These are phyloP conservation scores for Alternaria longipes DNA, from an alignment of 2,329 filamentous ascomycete genomes.

Conservation along the genomic window DNA sequence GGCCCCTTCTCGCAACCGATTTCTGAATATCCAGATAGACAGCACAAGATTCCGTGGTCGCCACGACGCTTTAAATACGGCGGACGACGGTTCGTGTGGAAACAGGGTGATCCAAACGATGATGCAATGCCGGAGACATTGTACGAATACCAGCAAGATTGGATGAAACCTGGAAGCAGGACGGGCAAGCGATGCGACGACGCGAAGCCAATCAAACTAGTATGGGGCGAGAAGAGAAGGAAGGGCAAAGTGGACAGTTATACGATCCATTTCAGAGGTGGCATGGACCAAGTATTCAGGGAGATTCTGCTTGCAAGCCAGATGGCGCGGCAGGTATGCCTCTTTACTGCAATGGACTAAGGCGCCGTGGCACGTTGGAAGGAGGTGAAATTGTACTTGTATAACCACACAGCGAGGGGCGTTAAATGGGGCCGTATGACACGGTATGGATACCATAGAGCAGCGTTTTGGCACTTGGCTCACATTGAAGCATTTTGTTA, in stretches of 20 bases:
- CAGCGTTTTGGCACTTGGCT: slow-evolving; percentile 14
- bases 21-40: slow-evolving; percentile 49
- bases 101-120: slow-evolving; percentile 56
- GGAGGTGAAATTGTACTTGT: slow-evolving; percentile 11
- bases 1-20: slow-evolving; percentile 47
- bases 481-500: neutral
- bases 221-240: slow-evolving; percentile 50
- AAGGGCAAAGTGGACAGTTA: slow-evolving; percentile 51
- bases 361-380: neutral
- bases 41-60: slow-evolving; percentile 51
- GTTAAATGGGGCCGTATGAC: slow-evolving; percentile 11
- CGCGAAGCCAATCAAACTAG: slow-evolving; percentile 39
- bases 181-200: slow-evolving; percentile 49
- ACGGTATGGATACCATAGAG: slow-evolving; percentile 27
- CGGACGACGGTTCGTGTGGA: slow-evolving; percentile 55
- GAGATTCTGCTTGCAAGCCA: slow-evolving; percentile 50
- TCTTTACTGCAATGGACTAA: slow-evolving; percentile 50
- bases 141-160: slow-evolving; percentile 48
- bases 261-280: slow-evolving; percentile 50
- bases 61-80: slow-evolving; percentile 50
- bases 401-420: slow-evolving; percentile 19
- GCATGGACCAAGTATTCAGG: slow-evolving; percentile 50
- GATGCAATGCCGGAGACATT: slow-evolving; percentile 54
- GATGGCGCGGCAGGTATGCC: slow-evolving; percentile 49
- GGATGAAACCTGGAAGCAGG: slow-evolving; percentile 47